A percentile compares a stretch with the other conserved stretches of the same genome.
Evolutionary conservation across 2,329 filamentous ascomycete genomes (phyloP).

Genomic region (Aspergillus awamori): DNA sequence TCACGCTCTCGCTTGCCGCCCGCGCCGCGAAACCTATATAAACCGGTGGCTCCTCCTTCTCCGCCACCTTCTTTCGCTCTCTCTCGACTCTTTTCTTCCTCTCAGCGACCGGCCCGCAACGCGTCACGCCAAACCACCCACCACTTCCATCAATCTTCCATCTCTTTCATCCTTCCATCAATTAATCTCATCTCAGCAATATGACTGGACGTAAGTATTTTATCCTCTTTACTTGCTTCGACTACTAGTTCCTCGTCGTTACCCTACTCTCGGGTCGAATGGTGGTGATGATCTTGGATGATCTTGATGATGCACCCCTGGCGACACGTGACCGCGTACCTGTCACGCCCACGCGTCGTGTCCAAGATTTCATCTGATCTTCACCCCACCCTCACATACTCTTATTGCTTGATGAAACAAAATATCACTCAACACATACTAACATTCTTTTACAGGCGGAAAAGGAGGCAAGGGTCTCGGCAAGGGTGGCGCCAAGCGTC

Average conservation of each 20-base stretch:
- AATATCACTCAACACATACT: conserved; percentile 11
- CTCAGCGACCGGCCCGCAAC: conserved; percentile 18
- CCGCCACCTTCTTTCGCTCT: conserved; percentile 18
- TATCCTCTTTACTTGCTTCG: conserved; percentile 7
- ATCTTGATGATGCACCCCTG: conserved; percentile 25
- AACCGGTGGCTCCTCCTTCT: conserved; percentile 24
- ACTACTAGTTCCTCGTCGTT: neutral
- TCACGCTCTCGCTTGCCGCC: conserved; percentile 27
- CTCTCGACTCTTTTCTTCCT: conserved; percentile 22
- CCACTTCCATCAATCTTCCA: conserved; percentile 24
- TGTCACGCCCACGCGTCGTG: conserved; percentile 13
- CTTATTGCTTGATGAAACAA: neutral
- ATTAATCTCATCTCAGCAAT: conserved; percentile 18
- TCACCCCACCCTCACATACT: conserved; percentile 10
- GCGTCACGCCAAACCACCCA: conserved; percentile 20
- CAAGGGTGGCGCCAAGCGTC: conserved; percentile 98
- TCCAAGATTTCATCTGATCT: conserved; percentile 16
- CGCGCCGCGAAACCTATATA: conserved; percentile 33
- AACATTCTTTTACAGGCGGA: conserved; percentile 63
- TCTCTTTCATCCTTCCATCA: conserved; percentile 15
- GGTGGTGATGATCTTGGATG: conserved; percentile 6
- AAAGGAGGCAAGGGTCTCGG: conserved; percentile 98
- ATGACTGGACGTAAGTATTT: conserved; percentile 48
- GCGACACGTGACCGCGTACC: conserved; percentile 28
- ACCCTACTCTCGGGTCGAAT: neutral